Conservation (phyloP, 1,284 basidiomycete species). For the Earliella scabrosa region DNA sequence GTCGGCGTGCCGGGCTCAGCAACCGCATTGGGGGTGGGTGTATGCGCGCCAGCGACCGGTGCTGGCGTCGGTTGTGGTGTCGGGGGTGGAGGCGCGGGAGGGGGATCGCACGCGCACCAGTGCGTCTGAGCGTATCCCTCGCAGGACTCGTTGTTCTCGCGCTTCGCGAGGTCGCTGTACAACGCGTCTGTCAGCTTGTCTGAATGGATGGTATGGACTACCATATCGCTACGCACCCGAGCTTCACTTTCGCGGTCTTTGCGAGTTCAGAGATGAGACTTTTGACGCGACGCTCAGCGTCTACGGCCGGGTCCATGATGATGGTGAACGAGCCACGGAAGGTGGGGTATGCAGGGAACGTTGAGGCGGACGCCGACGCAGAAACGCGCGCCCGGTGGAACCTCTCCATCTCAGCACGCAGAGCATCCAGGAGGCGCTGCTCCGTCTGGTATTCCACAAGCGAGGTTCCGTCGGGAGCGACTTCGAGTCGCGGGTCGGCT, state of each 20-base stretch:
- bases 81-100: background rate
- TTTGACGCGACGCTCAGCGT: constrained; percentile 11
- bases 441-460: constrained; percentile 12
- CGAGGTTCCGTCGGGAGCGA: background rate
- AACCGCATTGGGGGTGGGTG: background rate
- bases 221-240: constrained; percentile 20
- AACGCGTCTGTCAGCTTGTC: no score
- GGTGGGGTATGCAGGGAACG: no score
- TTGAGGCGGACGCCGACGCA: no score
- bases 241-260: constrained; percentile 12
- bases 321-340: constrained; percentile 29
- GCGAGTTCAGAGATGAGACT: constrained; percentile 15
- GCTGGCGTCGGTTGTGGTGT: no score
- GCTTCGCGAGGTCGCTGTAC: no score
- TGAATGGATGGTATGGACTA: no score
- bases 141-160: background rate
- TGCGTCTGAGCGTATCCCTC: constrained; percentile 1
- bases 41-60: no score
- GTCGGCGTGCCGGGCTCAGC: background rate
- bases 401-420: background rate
- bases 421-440: constrained; percentile 9
- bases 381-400: no score
- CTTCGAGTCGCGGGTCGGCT: no score
- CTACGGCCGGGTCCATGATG: constrained; percentile 25
- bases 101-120: constrained; percentile 14